Conservation (phyloP, 441 rosid species). For the Gossypium lobatum region DNA sequence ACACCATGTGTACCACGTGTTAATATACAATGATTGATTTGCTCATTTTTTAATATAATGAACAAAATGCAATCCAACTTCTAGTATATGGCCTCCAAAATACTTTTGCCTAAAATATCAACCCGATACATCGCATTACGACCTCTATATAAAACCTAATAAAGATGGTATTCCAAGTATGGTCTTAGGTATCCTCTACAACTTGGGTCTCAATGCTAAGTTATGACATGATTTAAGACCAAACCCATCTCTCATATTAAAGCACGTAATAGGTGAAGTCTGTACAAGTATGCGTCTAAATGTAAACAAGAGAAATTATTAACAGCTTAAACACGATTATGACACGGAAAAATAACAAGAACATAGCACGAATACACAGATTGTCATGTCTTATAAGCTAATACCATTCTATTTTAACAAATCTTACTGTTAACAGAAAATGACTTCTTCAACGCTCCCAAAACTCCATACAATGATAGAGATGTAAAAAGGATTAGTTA, state of each 20-base stretch:
- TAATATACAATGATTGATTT: no score
- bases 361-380: neutral
- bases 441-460: constrained; percentile 21
- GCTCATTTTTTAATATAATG: no score
- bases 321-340: neutral
- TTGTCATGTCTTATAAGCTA: neutral
- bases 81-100: no score
- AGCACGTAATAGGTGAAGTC: neutral
- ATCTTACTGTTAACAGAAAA: constrained; percentile 20
- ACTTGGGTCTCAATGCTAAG: neutral
- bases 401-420: constrained; percentile 14
- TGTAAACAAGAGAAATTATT: neutral
- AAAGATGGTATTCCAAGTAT: constrained; percentile 19
- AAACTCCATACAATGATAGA: constrained; percentile 30
- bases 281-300: neutral
- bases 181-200: constrained; percentile 14
- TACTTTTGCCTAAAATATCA: neutral
- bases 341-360: neutral
- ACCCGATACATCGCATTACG: neutral
- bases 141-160: neutral
- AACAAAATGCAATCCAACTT: no score
- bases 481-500: constrained; percentile 25
- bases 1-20: no score
- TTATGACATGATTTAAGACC: neutral
- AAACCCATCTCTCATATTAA: neutral